These are phyloP conservation scores for Hapsidospora chrysogenum DNA, from an alignment of 495 filamentous ascomycete species.

Conservation along the genomic window DNA sequence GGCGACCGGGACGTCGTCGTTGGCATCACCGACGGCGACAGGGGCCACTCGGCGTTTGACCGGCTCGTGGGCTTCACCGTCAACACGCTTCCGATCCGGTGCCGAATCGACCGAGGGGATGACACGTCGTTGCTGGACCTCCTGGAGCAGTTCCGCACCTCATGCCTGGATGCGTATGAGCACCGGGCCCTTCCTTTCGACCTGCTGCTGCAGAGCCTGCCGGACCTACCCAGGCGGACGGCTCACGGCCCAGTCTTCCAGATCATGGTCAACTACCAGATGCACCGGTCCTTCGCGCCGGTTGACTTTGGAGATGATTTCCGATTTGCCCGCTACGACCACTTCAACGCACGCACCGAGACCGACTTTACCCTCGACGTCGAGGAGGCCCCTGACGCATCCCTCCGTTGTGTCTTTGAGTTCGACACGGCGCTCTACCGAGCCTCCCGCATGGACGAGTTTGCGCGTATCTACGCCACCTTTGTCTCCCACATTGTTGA, in stretches of 20 bases:
- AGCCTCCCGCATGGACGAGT: neutral
- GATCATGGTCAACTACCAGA: conserved; percentile 17
- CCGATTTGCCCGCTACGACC: neutral
- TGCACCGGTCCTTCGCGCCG: neutral
- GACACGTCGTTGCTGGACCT: conserved; percentile 5
- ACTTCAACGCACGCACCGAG: neutral
- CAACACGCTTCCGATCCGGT: conserved; percentile 30
- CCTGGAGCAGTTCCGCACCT: conserved; percentile 3
- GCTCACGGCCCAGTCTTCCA: conserved; percentile 19
- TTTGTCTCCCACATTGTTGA: neutral
- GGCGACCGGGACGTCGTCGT: conserved; percentile 14
- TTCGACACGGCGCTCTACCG: neutral
- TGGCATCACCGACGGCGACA: conserved; percentile 23
- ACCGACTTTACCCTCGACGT: conserved; percentile 4
- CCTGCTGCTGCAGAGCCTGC: conserved; percentile 15
- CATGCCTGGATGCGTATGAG: neutral
- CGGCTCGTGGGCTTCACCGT: conserved; percentile 24
- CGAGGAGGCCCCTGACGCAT: neutral
- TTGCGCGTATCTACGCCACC: neutral
- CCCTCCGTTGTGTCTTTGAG: neutral
- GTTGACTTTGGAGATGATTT: neutral
- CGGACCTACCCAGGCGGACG: conserved; percentile 5
- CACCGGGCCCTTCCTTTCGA: conserved; percentile 12
- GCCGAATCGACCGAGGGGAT: conserved; percentile 6
- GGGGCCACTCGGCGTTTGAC: conserved; percentile 9